These are phyloP conservation scores for Dactylellina leptospora DNA, from an alignment of 2,329 filamentous ascomycete genomes.

Conservation along the genomic window DNA sequence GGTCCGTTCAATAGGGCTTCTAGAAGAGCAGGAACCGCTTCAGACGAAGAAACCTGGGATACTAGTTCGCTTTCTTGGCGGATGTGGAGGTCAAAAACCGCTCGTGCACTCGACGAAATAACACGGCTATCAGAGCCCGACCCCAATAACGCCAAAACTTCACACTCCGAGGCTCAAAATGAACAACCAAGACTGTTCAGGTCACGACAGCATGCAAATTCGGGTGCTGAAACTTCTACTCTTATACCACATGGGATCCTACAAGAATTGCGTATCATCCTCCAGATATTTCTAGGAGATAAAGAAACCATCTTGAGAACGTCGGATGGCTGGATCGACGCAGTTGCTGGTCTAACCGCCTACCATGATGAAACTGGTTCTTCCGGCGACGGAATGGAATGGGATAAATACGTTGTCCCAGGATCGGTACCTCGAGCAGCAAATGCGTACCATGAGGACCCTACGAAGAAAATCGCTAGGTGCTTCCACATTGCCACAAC, in stretches of 20 bases:
- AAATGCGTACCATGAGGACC: slow-evolving; percentile 45
- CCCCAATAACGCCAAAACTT: slow-evolving; percentile 6
- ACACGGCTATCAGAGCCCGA: slow-evolving; percentile 41
- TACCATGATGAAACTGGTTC: slow-evolving; percentile 48
- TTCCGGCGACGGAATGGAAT: slow-evolving; percentile 50
- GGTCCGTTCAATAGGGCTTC: background rate
- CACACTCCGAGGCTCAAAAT: slow-evolving; percentile 4
- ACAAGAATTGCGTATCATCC: slow-evolving; percentile 32
- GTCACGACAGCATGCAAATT: slow-evolving; percentile 4
- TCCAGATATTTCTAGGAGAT: slow-evolving; percentile 48
- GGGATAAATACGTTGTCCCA: slow-evolving; percentile 26
- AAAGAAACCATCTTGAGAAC: slow-evolving; percentile 46
- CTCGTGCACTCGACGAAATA: slow-evolving; percentile 45
- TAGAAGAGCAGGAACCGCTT: slow-evolving; percentile 1
- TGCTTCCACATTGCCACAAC: slow-evolving; percentile 33
- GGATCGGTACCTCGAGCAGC: slow-evolving; percentile 18
- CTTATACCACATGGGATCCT: slow-evolving; percentile 42
- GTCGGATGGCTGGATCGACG: slow-evolving; percentile 41
- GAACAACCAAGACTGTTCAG: slow-evolving; percentile 25
- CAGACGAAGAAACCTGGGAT: slow-evolving; percentile 41
- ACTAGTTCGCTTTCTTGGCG: slow-evolving; percentile 46
- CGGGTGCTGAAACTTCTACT: slow-evolving; percentile 9
- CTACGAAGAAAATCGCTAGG: slow-evolving; percentile 34
- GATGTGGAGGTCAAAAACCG: slow-evolving; percentile 50
- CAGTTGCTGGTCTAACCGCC: slow-evolving; percentile 33